These are phyloP conservation scores for Exophiala phaeomuriformis DNA, from an alignment of 2,329 filamentous ascomycete species.

Conservation along the genomic window DNA sequence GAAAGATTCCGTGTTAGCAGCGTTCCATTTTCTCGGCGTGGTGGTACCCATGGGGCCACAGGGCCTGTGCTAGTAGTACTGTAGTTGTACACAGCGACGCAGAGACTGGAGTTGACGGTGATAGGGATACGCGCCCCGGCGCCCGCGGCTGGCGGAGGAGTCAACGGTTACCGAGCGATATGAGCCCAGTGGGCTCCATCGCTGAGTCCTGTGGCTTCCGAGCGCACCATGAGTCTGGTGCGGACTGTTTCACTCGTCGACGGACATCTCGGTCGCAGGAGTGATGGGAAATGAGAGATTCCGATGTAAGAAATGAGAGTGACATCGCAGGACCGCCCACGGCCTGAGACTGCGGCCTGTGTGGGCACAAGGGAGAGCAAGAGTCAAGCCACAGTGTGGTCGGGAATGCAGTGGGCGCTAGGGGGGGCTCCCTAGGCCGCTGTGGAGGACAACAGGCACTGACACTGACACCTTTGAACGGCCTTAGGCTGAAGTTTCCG, in stretches of 20 bases:
- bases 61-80: too few species aligned
- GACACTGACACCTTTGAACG: neutral
- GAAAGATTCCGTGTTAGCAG: neutral
- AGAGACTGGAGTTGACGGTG: neutral
- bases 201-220: neutral
- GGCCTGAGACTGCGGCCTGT: too few species aligned
- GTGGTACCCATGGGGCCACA: too few species aligned
- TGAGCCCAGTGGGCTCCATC: neutral
- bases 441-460: neutral
- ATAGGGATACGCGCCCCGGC: neutral
- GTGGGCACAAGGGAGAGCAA: neutral
- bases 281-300: slow-evolving; percentile 10
- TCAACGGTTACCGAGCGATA: neutral
- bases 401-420: neutral
- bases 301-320: neutral
- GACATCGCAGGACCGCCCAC: too few species aligned
- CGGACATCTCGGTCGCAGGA: neutral
- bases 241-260: neutral
- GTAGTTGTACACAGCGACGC: too few species aligned
- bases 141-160: neutral
- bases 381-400: neutral
- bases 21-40: neutral
- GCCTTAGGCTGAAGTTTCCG: neutral
- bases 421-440: neutral
- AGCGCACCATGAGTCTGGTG: neutral